Evolutionary conservation across 2,329 filamentous ascomycete species (phyloP), one percentile per base, ranked within the genome.

Genomic region (Cucurbitaria berberidis): DNA sequence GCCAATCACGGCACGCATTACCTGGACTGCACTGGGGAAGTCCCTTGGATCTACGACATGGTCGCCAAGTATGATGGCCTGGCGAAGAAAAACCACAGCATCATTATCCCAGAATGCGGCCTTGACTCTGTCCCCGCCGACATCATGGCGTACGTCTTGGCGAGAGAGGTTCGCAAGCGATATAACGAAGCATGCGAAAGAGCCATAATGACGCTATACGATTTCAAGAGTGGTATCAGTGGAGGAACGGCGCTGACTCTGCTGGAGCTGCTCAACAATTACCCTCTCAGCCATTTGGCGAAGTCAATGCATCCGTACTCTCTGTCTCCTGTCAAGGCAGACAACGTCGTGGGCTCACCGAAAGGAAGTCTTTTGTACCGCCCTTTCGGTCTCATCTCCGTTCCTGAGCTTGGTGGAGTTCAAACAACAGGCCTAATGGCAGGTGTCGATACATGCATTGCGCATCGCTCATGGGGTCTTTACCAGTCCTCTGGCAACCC

Each of bases 1-100:
- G 86, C 84, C 3, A 77, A 81, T 46, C 82, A 81, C 59, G 86
- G 87, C 5, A 89, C 87, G 3, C 86, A 89, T 69, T 89, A 89
- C 64, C 73, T 89, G 48, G 87, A 89, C 68, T 83, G 81, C 42
- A 88, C 86, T 5, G 86, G 86, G 42, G 86, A 89, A 68, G 80
- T 82, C 0, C 84, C 84, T 2, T 89, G 86, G 86, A 78, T 87
- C 34, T 80, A 81, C 57, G 80, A 84, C 41, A 86, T 88, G 76
- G 80, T 88, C 50, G 72, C 80, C 18, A 84, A 86, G 63, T 87
- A 86, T 63, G 80, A 88, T 57, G 78, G 80, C 8, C 79, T 76
- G 1, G 86, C 86, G 6, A 84, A 85, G 63, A 73, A 77, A 42
- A 87, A 80, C 54, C 81, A 82, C 24, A 84, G 85, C 48, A 84